Base-by-base conservation (phyloP, 768 basidiomycete genomes). In the Thelephora ganbajun region DNA sequence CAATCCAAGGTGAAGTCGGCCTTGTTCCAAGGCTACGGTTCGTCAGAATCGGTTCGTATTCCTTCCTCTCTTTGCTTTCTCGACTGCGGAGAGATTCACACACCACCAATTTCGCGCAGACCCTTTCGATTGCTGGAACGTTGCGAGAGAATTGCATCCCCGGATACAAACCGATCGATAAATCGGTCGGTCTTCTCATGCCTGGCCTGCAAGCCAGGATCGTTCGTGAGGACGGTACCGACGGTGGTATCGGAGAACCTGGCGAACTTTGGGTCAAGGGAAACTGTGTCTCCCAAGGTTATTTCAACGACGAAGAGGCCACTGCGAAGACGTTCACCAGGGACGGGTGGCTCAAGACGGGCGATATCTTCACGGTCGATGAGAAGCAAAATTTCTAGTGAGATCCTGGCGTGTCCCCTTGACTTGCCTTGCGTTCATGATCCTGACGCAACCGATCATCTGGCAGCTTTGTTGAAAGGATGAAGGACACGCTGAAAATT, bases 401-500 rank as follows among this genome's bases (percentile, higher is more conserved):
- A 0, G 70, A 74, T n/a, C 13, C 2, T 18, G 6, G 11, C 14
- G 5, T 11, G 23, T 30, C 7, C 7, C 33, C n/a, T 2, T 44
- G n/a, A 3, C 22, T 36, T 30, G 23, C 45, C 37, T 18, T 19
- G 37, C 3, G 2, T 39, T 13, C 12, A 19, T 43, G 44, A 43
- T 35, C 44, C 46, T 47, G 47, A 51, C 41, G 33, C 16, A 11
- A 22, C 6, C 37, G 33, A 23, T 11, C 18, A 2, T 14, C 13
- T 22, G 16, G 26, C 48, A 85, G 82, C 61, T 88, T 77, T 54
- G 77, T 77, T 11, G 86, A 89, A 59, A n/a, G n/a, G n/a, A n/a
- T n/a, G n/a, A n/a, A 85, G 79, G 87, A 89, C 56, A 86, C 77
- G 0, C 68, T 90, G 18, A 90, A 90, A 57, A 71, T 90, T 2